A percentile compares a stretch with the other conserved stretches of the same genome.
Conservation (phyloP, 495 filamentous ascomycete species). For the Immersiella caudata region DNA sequence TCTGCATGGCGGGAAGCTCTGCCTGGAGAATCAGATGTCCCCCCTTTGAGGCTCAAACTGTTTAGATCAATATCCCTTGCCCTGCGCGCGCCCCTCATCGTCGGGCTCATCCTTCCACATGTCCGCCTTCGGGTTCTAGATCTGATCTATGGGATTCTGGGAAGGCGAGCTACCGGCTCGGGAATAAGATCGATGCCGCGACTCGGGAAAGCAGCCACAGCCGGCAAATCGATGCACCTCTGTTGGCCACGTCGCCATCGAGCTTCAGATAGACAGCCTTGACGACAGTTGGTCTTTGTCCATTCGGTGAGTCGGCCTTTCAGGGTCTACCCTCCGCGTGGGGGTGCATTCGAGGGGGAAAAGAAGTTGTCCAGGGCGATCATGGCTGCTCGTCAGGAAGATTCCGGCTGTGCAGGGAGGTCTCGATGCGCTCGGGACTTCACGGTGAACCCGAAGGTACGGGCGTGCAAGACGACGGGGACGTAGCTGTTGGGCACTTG, state of each 20-base stretch:
- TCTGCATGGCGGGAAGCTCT: background rate
- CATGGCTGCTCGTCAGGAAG: background rate
- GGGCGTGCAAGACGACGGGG: background rate
- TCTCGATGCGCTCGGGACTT: background rate
- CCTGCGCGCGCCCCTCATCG: background rate
- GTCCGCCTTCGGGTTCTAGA: background rate
- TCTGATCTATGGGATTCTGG: background rate
- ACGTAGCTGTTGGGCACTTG: background rate
- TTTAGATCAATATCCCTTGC: constrained; percentile 9
- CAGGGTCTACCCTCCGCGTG: background rate
- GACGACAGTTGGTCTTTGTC: background rate
- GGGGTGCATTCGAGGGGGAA: background rate
- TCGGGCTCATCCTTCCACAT: background rate
- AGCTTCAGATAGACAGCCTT: background rate
- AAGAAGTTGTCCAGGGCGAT: background rate
- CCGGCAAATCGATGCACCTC: constrained; percentile 15
- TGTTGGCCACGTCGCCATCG: constrained; percentile 3
- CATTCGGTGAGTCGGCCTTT: background rate
- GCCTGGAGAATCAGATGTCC: background rate
- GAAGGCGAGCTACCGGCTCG: background rate
- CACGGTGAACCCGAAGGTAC: background rate
- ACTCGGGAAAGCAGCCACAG: constrained; percentile 22
- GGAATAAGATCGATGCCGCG: constrained; percentile 8
- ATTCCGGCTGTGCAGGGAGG: background rate
- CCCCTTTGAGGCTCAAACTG: constrained; percentile 25